Evolutionary conservation across 2,329 filamentous ascomycete species (phyloP), one percentile per base, ranked within the genome.

Genomic region (Aspergillus novofumigatus): DNA sequence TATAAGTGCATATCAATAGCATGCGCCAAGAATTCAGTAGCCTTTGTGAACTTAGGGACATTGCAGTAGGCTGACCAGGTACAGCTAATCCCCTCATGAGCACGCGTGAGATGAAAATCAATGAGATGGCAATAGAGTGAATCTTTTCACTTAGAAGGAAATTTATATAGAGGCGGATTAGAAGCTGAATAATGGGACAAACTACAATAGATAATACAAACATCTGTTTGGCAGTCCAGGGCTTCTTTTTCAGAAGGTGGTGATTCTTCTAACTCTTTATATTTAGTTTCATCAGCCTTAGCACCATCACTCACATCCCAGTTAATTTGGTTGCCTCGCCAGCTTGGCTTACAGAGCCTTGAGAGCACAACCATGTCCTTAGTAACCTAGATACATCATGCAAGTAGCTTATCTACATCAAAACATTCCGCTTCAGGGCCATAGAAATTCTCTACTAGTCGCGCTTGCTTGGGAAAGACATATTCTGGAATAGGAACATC

Each of bases 401-500:
- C 53, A 56, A 69, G 67, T 54, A 69, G 57, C 56, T 65, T 67
- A 35, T 65, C 62, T 48, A 65, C 54, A 14, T 65, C 17, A 62
- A 57, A 67, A 28, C 58, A 59, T 59, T 69, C 67, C 32, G 53
- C 62, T 5, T 69, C 51, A 26, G 63, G 56, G 2, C 64, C 54
- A 35, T 70, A 68, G 56, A 67, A 70, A 49, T 66, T 67, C 29
- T 70, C 61, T 38, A 67, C 52, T 9, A 69, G 63, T 41, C 59
- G 59, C 10, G 57, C 64, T 49, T 61, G 57, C 56, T 69, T 49
- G 51, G 58, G 29, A 60, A 70, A 70, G 7, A 67, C 14, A 11
- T 70, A 67, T 2, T 62, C 41, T 1, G 55, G 65, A 35, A 44
- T 67, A 51, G 61, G 63, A 7, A 66, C 32, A 29, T 92, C 86